Percentiles rank a stretch among this genome's conserved stretches.
phyloP scores from a whole-genome alignment of 2,329 filamentous ascomycete species.

The Piedraia hortae region DNA sequence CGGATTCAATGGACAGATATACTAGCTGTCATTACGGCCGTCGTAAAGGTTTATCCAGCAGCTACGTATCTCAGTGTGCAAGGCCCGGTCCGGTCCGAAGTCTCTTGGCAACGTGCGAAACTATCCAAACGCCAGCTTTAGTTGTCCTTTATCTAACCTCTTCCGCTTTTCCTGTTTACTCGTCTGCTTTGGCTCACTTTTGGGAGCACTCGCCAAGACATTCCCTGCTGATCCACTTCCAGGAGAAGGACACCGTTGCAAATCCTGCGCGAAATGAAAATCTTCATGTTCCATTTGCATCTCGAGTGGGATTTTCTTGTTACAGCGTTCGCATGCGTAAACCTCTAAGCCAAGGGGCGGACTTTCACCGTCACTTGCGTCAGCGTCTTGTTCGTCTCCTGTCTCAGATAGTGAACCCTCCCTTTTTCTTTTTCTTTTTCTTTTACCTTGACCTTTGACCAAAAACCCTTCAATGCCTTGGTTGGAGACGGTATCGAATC shows the following conservation, averaged over 20 bases:
- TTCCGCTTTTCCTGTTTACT: slow-evolving; percentile 11
- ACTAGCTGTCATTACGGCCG: no score
- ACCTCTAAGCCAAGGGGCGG: slow-evolving; percentile 8
- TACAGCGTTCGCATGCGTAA: slow-evolving; percentile 38
- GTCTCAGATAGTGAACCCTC: slow-evolving; percentile 4
- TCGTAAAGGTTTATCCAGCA: no score
- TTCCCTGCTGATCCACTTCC: neutral
- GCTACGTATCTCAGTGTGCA: no score
- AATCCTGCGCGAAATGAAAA: slow-evolving; percentile 79
- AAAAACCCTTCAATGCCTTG: slow-evolving; percentile 67
- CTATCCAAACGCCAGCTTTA: slow-evolving; percentile 17
- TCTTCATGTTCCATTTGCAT: slow-evolving; percentile 56
- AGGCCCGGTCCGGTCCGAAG: no score
- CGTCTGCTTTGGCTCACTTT: slow-evolving; percentile 1
- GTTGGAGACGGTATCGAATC: slow-evolving; percentile 66
- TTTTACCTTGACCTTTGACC: slow-evolving; percentile 34
- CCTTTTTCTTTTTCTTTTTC: slow-evolving; percentile 13
- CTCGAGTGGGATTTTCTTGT: slow-evolving; percentile 25
- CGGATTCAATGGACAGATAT: no score
- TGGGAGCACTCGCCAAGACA: slow-evolving; percentile 4
- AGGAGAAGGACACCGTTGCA: slow-evolving; percentile 35
- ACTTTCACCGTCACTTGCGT: slow-evolving; percentile 1
- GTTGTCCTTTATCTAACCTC: slow-evolving; percentile 19
- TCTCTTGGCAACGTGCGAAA: neutral
- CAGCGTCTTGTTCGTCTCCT: slow-evolving; percentile 2